These are phyloP conservation scores for Lachancea kluyveri DNA, from an alignment of 805 yeast genomes.

Conservation along the genomic window DNA sequence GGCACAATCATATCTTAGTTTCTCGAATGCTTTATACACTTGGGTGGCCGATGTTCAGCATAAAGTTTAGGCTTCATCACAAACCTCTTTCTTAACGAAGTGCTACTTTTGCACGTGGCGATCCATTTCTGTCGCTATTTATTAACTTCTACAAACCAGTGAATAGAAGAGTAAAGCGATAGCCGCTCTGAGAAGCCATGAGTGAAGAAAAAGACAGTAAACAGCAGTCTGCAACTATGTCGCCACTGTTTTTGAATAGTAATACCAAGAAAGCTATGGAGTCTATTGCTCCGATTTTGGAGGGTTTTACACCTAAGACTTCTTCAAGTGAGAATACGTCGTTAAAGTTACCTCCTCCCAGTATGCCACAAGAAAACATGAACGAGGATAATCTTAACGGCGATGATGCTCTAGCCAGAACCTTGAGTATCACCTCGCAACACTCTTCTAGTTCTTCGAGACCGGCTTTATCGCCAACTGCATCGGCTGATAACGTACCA, in stretches of 20 bases:
- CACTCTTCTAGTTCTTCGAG: conserved; percentile 11
- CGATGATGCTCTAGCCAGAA: conserved; percentile 17
- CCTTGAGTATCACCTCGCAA: conserved; percentile 22
- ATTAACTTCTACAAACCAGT: no score
- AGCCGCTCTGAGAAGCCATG: no score
- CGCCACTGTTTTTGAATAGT: conserved; percentile 28
- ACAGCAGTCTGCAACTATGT: conserved; percentile 14
- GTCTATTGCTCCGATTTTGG: conserved; percentile 72
- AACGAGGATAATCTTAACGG: conserved; percentile 24
- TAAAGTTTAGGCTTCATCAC: no score
- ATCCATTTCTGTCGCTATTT: no score
- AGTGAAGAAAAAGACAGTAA: conserved; percentile 1
- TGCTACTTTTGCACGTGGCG: no score
- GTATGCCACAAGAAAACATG: conserved; percentile 17
- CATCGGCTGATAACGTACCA: conserved; percentile 4
- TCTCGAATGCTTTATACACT: no score
- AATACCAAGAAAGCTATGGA: conserved; percentile 59
- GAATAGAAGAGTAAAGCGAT: no score
- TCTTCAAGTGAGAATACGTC: conserved; percentile 43
- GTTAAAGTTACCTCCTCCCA: conserved; percentile 30
- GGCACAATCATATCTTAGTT: no score
- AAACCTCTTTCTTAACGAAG: no score
- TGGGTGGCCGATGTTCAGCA: no score
- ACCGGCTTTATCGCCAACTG: conserved; percentile 9
- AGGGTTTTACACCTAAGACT: conserved; percentile 66